phyloP scores from a whole-genome alignment of 768 basidiomycete species.

The Favolaschia claudopus region DNA sequence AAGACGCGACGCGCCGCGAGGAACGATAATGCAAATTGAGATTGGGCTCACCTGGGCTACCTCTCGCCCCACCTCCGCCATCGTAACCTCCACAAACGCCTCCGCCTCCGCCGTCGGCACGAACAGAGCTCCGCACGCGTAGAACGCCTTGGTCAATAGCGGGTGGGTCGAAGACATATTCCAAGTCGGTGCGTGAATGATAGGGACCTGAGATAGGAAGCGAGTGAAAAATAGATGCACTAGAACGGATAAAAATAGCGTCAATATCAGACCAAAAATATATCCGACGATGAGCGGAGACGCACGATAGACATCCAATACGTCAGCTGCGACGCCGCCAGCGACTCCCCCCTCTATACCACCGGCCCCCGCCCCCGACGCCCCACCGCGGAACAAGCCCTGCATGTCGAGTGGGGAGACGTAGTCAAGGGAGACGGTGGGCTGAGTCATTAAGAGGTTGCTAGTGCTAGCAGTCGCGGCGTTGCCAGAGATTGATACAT shows the following conservation, averaged over 20 bases:
- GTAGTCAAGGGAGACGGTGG: neutral
- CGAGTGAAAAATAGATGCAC: slow-evolving; percentile 62
- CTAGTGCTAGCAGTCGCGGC: too few species aligned
- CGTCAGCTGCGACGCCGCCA: too few species aligned
- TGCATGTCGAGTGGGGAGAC: neutral
- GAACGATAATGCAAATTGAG: slow-evolving; percentile 7
- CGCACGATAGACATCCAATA: slow-evolving; percentile 4
- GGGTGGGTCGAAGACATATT: slow-evolving; percentile 54
- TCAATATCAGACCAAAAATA: neutral
- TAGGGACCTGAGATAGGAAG: slow-evolving; percentile 60
- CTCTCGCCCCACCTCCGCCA: slow-evolving; percentile 58
- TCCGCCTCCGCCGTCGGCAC: slow-evolving; percentile 55
- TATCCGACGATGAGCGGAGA: neutral
- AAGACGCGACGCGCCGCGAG: too few species aligned
- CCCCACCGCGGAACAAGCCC: neutral
- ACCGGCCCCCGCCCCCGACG: neutral
- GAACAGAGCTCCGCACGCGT: slow-evolving; percentile 69
- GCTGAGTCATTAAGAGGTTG: neutral
- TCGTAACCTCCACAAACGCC: slow-evolving; percentile 55
- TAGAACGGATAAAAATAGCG: slow-evolving; percentile 28
- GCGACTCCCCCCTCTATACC: too few species aligned
- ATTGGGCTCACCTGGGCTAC: slow-evolving; percentile 54
- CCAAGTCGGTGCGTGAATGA: slow-evolving; percentile 63
- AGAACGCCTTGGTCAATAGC: slow-evolving; percentile 61
- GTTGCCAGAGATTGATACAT: too few species aligned